Conservation (phyloP, 2,329 filamentous ascomycete species). For the Exophiala dermatitidis region DNA sequence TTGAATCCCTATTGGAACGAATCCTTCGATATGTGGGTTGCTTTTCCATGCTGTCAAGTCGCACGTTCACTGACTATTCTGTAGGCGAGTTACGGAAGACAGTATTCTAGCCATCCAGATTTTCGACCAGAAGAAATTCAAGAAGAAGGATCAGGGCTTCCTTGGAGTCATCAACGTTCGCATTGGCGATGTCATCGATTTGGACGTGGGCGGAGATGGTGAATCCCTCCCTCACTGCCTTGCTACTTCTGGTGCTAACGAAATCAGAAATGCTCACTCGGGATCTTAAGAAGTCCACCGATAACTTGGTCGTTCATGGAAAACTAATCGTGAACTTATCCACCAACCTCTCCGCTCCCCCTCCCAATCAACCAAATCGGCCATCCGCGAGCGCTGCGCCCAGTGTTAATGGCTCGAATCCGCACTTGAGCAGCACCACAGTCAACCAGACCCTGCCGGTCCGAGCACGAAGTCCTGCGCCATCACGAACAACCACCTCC, state of each 20-base stretch:
- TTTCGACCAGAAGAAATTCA: slow-evolving; percentile 99
- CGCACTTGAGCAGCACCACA: slow-evolving; percentile 16
- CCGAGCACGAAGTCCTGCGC: slow-evolving; percentile 29
- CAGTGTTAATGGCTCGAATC: slow-evolving; percentile 20
- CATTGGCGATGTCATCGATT: slow-evolving; percentile 87
- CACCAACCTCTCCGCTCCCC: slow-evolving; percentile 64
- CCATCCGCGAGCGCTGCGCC: slow-evolving; percentile 17
- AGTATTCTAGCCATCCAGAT: slow-evolving; percentile 97
- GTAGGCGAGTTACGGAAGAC: slow-evolving; percentile 82
- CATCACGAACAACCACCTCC: slow-evolving; percentile 30
- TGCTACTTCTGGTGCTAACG: slow-evolving; percentile 3
- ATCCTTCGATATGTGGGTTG: slow-evolving; percentile 86
- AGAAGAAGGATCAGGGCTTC: slow-evolving; percentile 99
- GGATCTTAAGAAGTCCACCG: slow-evolving; percentile 94
- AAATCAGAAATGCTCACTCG: slow-evolving; percentile 83
- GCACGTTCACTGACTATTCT: slow-evolving; percentile 9
- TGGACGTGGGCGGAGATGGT: slow-evolving; percentile 88
- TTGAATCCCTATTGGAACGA: slow-evolving; percentile 99
- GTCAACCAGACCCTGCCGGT: slow-evolving; percentile 24
- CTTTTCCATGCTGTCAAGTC: not conserved
- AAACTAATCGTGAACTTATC: slow-evolving; percentile 96
- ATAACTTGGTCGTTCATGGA: slow-evolving; percentile 94
- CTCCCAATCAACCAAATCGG: slow-evolving; percentile 22
- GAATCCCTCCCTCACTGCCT: slow-evolving; percentile 21
- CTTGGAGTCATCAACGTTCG: slow-evolving; percentile 95